Evolutionary conservation across 2,329 filamentous ascomycete species (phyloP).

Genomic region (Neophaeococcomyces mojaviensis): DNA sequence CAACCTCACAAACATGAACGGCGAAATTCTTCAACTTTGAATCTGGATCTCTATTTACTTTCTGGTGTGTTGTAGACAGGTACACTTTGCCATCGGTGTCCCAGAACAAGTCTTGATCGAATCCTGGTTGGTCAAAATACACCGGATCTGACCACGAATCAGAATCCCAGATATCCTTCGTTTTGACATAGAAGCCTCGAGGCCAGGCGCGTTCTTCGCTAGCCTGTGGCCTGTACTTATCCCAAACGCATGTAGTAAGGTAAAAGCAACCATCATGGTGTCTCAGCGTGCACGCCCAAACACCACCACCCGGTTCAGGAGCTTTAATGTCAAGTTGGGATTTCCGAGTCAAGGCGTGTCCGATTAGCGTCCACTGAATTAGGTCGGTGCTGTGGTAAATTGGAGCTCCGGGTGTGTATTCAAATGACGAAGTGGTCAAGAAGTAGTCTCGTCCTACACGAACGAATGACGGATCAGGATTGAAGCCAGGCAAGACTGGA

Average conservation of each 20-base stretch:
- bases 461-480: slow-evolving; percentile 53
- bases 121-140: slow-evolving; percentile 31
- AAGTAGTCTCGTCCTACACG: slow-evolving; percentile 48
- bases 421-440: slow-evolving; percentile 55
- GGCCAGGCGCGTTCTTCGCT: slow-evolving; percentile 20
- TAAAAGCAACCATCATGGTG: slow-evolving; percentile 40
- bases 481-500: slow-evolving; percentile 53
- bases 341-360: slow-evolving; percentile 28
- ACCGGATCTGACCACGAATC: slow-evolving; percentile 39
- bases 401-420: slow-evolving; percentile 55
- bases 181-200: slow-evolving; percentile 33
- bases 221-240: slow-evolving; percentile 18
- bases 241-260: slow-evolving; percentile 34
- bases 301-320: slow-evolving; percentile 29
- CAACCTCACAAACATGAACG: slow-evolving; percentile 21
- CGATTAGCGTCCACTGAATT: slow-evolving; percentile 33
- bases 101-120: slow-evolving; percentile 45
- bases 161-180: slow-evolving; percentile 32
- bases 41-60: slow-evolving; percentile 10
- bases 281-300: slow-evolving; percentile 43
- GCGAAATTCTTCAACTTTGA: slow-evolving; percentile 5
- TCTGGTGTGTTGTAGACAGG: slow-evolving; percentile 29
- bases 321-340: slow-evolving; percentile 31
- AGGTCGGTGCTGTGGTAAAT: slow-evolving; percentile 51
- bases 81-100: slow-evolving; percentile 35